Evolutionary conservation across 2,329 filamentous ascomycete genomes (phyloP).

Genomic region (Drechslera avenae): DNA sequence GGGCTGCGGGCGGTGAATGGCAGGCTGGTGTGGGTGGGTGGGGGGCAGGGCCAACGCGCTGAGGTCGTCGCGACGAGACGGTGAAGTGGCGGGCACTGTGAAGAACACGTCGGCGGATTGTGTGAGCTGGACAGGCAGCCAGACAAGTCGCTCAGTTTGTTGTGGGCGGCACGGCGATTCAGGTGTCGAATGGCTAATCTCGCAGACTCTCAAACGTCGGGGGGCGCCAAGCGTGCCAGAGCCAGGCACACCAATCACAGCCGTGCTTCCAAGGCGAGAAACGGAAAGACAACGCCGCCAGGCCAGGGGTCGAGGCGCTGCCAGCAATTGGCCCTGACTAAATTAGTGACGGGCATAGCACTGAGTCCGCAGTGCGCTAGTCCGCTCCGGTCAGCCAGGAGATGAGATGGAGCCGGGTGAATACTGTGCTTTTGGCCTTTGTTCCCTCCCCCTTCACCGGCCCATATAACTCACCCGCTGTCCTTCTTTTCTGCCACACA

Average conservation of each 20-base stretch:
- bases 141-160: constrained; percentile 16
- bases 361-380: constrained; percentile 21
- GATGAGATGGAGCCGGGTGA: constrained; percentile 34
- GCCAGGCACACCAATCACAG: constrained; percentile 42
- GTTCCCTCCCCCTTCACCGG: constrained; percentile 33
- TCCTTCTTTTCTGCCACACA: constrained; percentile 25
- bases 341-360: constrained; percentile 30
- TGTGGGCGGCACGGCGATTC: constrained; percentile 28
- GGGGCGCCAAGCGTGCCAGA: constrained; percentile 28
- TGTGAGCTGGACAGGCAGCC: constrained; percentile 5
- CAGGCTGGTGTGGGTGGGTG: background rate
- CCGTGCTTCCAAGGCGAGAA: too few relatives aligned
- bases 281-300: constrained; percentile 7
- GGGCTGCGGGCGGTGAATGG: constrained; percentile 4
- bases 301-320: constrained; percentile 22
- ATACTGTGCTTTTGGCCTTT: constrained; percentile 29
- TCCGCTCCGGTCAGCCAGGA: constrained; percentile 20
- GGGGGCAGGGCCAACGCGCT: constrained; percentile 4
- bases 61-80: background rate
- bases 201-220: constrained; percentile 26
- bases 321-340: constrained; percentile 30
- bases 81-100: too few relatives aligned
- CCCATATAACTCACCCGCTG: constrained; percentile 30
- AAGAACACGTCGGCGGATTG: background rate
- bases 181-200: constrained; percentile 3